Evolutionary conservation across 257 asterid species (phyloP), one percentile per base, ranked within the genome.

Genomic region (Nicotiana tabacum): DNA sequence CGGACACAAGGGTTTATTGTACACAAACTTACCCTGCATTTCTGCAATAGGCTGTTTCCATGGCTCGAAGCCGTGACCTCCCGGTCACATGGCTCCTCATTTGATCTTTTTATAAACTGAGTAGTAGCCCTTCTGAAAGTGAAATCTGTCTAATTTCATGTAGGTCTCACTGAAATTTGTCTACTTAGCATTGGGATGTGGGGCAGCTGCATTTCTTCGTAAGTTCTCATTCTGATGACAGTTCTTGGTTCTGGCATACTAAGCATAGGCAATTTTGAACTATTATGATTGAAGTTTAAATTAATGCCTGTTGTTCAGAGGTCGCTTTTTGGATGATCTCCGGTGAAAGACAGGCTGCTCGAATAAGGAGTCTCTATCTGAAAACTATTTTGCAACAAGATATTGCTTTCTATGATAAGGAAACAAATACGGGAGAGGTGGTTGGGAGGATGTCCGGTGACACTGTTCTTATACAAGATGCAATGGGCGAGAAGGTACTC

Each of bases 371-470:
- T 56, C 89, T 93, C n/a, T 95, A 95, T 65, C 87, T 95, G 6
- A 90, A 83, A 78, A 90, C 97, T 1, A 92, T 95, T 35, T 82
- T 95, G 87, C 88, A 87, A 83, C 98, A 95, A 82, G 98, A 95
- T 67, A 87, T 95, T 10, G 88, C 97, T 29, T 95, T 93, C 92
- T 95, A 93, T 60, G 98, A 95, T 66, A 89, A 76, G 87, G 98
- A 95, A 81, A 93, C 90, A 1, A 91, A 91, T 58, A 93, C 98
- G 0, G 98, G 98, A 39, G 98, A 93, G 84, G 97, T 95, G 30
- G 87, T 95, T 33, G 97, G 96, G 39, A 85, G 96, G 84, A 95
- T 95, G 96, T 95, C 98, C 0, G 98, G 98, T 6, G 98, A 95
- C 87, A 95, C 98, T 1, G 98, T 93, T 68, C 96, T 93, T 64